Conservation (phyloP, 1,139 yeast species). For the Groenewaldozyma auringiensis region DNA sequence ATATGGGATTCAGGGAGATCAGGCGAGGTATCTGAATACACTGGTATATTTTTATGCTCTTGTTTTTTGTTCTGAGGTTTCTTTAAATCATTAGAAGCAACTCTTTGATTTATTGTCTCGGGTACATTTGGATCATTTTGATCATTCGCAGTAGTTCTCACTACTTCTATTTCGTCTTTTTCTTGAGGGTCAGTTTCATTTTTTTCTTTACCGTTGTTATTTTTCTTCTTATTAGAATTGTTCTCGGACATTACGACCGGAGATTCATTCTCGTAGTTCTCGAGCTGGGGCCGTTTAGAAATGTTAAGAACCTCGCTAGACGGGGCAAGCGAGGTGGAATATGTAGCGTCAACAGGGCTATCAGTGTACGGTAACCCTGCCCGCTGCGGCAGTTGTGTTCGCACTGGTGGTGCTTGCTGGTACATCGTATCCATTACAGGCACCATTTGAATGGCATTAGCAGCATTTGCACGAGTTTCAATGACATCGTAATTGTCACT, state of each 20-base stretch:
- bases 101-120: too few relatives aligned
- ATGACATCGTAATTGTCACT: not conserved
- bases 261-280: not conserved
- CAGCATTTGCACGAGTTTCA: not conserved
- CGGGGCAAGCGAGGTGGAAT: not conserved
- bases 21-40: slow-evolving; percentile 17
- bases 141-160: too few relatives aligned
- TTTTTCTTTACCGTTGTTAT: not conserved
- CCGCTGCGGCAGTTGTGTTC: too few relatives aligned
- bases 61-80: not conserved
- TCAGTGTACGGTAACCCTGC: not conserved
- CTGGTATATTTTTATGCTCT: slow-evolving; percentile 2
- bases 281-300: not conserved
- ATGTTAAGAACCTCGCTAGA: not conserved
- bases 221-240: not conserved
- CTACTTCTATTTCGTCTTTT: too few relatives aligned
- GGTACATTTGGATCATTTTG: too few relatives aligned
- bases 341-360: not conserved
- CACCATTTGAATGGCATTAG: not conserved
- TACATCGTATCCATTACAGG: not conserved
- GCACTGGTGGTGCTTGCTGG: not conserved
- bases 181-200: not conserved
- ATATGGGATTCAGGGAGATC: slow-evolving; percentile 11
- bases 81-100: not conserved
- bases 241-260: not conserved